Evolutionary conservation across 2,329 filamentous ascomycete species (phyloP).

Genomic region (Arthroderma sp.): DNA sequence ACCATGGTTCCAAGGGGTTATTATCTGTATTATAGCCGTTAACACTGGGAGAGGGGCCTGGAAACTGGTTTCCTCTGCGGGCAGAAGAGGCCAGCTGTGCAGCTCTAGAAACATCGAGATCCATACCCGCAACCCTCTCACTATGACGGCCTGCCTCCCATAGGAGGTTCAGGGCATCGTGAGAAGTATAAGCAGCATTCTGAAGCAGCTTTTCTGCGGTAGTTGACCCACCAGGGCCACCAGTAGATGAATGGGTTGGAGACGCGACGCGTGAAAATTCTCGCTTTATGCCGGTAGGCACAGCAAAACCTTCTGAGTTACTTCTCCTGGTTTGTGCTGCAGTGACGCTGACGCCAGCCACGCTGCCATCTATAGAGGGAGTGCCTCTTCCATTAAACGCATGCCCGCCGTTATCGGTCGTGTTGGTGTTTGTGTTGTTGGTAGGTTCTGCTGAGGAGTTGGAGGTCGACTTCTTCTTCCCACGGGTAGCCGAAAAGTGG

Average conservation of each 20-base stretch:
- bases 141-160: conserved; percentile 13
- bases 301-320: no score
- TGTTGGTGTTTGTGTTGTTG: no score
- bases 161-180: conserved; percentile 12
- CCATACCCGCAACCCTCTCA: conserved; percentile 7
- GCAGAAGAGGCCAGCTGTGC: background rate
- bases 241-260: background rate
- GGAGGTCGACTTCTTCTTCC: conserved; percentile 9
- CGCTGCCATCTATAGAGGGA: no score
- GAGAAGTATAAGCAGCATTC: conserved; percentile 12
- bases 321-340: no score
- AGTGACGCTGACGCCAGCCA: no score
- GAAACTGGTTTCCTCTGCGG: background rate
- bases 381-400: no score
- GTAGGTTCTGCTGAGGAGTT: no score
- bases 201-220: conserved; percentile 11
- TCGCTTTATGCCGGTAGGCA: conserved; percentile 1
- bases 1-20: conserved; percentile 59
- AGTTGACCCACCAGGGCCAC: conserved; percentile 6
- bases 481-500: conserved; percentile 12
- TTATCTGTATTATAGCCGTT: background rate
- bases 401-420: no score
- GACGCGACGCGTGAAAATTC: background rate
- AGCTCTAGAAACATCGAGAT: background rate
- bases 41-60: background rate